Evolutionary conservation across 352 stramenopile species (phyloP).

Genomic region (Thalassiosira mediterranea): DNA sequence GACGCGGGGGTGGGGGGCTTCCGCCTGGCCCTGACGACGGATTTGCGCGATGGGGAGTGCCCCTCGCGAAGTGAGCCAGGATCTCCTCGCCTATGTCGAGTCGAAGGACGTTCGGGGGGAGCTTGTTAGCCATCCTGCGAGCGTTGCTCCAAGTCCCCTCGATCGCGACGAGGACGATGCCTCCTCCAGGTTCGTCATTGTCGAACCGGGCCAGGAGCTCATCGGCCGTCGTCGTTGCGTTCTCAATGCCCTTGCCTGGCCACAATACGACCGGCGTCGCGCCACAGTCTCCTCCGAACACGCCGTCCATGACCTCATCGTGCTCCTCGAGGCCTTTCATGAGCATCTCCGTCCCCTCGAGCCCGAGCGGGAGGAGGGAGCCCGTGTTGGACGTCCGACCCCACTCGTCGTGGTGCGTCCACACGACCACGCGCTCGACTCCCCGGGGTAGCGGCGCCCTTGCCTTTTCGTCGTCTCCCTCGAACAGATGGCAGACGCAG

Average conservation of each 20-base stretch:
- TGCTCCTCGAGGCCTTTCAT: constrained; percentile 66
- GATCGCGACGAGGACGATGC: constrained; percentile 51
- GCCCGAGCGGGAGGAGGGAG: constrained; percentile 44
- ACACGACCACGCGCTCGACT: constrained; percentile 51
- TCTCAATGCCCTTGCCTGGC: constrained; percentile 37
- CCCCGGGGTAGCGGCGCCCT: constrained; percentile 19
- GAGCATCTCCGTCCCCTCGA: constrained; percentile 47
- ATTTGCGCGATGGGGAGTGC: no score
- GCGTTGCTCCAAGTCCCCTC: constrained; percentile 64
- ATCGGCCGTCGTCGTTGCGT: constrained; percentile 26
- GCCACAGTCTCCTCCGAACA: constrained; percentile 36
- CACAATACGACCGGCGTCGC: constrained; percentile 48
- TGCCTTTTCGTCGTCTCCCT: constrained; percentile 7
- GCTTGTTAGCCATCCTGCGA: constrained; percentile 56
- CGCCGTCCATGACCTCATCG: constrained; percentile 40
- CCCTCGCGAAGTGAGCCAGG: constrained; percentile 21
- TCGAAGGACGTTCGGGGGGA: constrained; percentile 44
- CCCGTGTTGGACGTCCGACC: constrained; percentile 57
- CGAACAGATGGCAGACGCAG: constrained; percentile 55
- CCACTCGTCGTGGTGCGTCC: constrained; percentile 66
- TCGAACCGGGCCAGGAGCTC: constrained; percentile 16
- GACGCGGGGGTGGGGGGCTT: constrained; percentile 1
- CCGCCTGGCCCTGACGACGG: no score
- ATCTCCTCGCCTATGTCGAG: constrained; percentile 43
- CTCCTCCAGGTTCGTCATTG: not conserved